Evolutionary conservation across 108 stramenopile species (phyloP).

Genomic region (Nannochloropsis granulata): DNA sequence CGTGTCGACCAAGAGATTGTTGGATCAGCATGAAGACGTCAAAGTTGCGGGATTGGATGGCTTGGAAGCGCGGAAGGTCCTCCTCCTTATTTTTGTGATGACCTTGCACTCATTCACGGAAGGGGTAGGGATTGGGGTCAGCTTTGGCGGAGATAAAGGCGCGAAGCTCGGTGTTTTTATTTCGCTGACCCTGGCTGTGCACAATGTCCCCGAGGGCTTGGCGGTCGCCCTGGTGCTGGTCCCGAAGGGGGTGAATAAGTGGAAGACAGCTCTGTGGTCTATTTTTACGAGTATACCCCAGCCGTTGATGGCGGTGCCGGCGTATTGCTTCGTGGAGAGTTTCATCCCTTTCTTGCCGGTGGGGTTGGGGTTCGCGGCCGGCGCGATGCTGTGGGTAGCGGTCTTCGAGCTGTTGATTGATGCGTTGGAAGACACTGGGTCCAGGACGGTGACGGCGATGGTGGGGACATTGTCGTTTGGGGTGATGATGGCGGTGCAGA

Average conservation of each 20-base stretch:
- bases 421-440: constrained; percentile 54
- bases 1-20: constrained; percentile 17
- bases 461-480: not conserved
- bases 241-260: constrained; percentile 60
- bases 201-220: constrained; percentile 97
- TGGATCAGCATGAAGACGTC: constrained; percentile 74
- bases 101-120: constrained; percentile 92
- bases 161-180: constrained; percentile 82
- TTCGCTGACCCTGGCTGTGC: constrained; percentile 82
- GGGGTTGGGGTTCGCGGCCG: constrained; percentile 94
- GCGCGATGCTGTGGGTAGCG: constrained; percentile 94
- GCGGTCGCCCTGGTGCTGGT: constrained; percentile 87
- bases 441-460: not conserved
- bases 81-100: constrained; percentile 95
- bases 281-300: constrained; percentile 87
- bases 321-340: constrained; percentile 80
- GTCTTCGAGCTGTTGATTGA: constrained; percentile 78
- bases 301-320: constrained; percentile 93
- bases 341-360: constrained; percentile 84
- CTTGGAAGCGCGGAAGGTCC: constrained; percentile 64
- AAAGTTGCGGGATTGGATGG: constrained; percentile 65
- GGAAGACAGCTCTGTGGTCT: constrained; percentile 80
- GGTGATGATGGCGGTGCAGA: not conserved
- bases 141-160: constrained; percentile 68
- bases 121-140: constrained; percentile 89